A percentile compares a stretch with the other conserved stretches of the same genome.
phyloP scores from a whole-genome alignment of 345 rosid genomes.

The Xanthoceras sorbifolium region DNA sequence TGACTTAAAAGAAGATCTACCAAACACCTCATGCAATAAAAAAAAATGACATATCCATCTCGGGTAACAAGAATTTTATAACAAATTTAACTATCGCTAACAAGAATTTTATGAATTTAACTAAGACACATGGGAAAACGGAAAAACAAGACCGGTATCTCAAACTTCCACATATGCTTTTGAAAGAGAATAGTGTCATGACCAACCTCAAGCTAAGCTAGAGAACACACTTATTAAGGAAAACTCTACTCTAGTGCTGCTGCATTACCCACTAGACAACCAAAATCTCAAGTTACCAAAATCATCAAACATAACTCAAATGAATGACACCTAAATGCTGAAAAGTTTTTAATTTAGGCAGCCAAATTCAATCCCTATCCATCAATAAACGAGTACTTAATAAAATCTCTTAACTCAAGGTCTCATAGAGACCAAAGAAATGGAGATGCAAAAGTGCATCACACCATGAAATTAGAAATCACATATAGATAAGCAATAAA shows the following conservation, averaged over 20 bases:
- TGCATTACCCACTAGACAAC: background rate
- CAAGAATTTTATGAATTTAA: too few species aligned
- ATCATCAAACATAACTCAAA: background rate
- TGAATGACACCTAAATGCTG: background rate
- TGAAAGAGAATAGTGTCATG: background rate
- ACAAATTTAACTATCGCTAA: too few species aligned
- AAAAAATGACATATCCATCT: too few species aligned
- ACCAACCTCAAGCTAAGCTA: background rate
- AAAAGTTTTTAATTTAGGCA: background rate
- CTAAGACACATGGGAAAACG: too few species aligned
- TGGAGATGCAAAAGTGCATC: background rate
- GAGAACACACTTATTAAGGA: background rate
- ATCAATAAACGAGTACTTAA: background rate
- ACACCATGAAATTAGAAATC: background rate
- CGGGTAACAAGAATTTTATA: too few species aligned
- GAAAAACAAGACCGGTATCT: too few species aligned
- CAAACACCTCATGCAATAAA: too few species aligned
- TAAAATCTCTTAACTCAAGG: background rate
- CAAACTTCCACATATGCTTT: too few species aligned
- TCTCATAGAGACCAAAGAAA: background rate
- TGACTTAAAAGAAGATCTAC: too few species aligned
- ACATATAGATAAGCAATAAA: background rate
- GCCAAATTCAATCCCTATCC: background rate
- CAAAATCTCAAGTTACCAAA: background rate
- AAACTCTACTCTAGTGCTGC: background rate